A percentile compares a stretch with the other conserved stretches of the same genome.
Evolutionary conservation across 352 stramenopile genomes (phyloP).

Genomic region (Phytopythium cucurbitacearum): DNA sequence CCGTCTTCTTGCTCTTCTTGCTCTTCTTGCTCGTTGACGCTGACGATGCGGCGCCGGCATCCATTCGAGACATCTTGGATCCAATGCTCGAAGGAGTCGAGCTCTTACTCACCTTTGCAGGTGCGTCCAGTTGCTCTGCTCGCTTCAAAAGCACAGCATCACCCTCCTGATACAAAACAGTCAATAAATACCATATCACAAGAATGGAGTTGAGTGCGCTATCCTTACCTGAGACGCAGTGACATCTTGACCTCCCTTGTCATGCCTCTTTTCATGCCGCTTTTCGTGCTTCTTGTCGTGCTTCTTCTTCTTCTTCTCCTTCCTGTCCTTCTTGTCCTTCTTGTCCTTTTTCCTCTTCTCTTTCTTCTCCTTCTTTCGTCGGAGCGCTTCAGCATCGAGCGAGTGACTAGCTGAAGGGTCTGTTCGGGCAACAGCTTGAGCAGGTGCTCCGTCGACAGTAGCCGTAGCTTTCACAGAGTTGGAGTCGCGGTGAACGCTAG

Average conservation of each 20-base stretch:
- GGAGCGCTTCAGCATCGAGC: conserved; percentile 12
- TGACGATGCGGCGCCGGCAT: conserved; percentile 16
- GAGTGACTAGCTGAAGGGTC: neutral
- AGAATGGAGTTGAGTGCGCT: no score
- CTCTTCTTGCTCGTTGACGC: conserved; percentile 38
- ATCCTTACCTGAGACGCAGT: neutral
- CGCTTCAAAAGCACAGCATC: no score
- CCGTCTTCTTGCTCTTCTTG: conserved; percentile 77
- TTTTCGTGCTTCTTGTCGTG: conserved; percentile 57
- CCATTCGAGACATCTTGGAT: conserved; percentile 31
- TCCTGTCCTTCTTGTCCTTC: conserved; percentile 65
- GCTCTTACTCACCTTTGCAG: no score
- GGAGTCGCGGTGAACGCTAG: no score
- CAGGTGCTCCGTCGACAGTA: no score
- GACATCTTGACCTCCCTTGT: conserved; percentile 8
- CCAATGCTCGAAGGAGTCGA: conserved; percentile 7
- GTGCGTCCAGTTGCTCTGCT: no score
- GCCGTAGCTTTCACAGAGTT: no score
- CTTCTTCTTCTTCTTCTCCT: conserved; percentile 49
- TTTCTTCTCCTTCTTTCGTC: conserved; percentile 49
- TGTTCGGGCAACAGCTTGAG: neutral
- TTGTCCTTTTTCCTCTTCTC: conserved; percentile 72
- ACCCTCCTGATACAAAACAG: no score
- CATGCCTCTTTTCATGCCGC: conserved; percentile 51
- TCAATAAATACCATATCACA: no score